A percentile compares a stretch with the other conserved stretches of the same genome.
Evolutionary conservation across 2,329 filamentous ascomycete genomes (phyloP).

Genomic region (Colletotrichum coccodes): DNA sequence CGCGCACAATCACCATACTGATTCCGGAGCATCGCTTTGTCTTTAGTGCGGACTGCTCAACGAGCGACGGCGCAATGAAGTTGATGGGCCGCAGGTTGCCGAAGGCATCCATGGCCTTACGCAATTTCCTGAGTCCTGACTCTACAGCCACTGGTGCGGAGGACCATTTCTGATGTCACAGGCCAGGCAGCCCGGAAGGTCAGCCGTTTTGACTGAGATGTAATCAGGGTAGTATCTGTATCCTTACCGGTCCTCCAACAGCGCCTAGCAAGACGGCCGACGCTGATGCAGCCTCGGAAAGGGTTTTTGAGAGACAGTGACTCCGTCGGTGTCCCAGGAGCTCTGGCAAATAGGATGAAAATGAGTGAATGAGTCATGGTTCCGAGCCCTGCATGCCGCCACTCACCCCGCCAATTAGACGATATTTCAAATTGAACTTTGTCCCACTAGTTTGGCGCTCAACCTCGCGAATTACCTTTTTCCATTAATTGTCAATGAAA

Average conservation of each 20-base stretch:
- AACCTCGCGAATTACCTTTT: conserved; percentile 75
- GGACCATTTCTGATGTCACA: neutral
- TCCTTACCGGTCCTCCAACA: conserved; percentile 97
- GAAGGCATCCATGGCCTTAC: conserved; percentile 93
- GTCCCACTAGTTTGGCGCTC: conserved; percentile 76
- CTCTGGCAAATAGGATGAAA: conserved; percentile 61
- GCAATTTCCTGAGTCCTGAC: conserved; percentile 78
- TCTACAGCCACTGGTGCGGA: conserved; percentile 60
- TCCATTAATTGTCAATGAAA: conserved; percentile 52
- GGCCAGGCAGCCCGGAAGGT: neutral
- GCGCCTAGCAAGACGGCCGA: conserved; percentile 90
- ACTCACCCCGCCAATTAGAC: conserved; percentile 91
- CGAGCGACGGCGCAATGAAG: conserved; percentile 88
- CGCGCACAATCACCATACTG: conserved; percentile 92
- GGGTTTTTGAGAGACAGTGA: conserved; percentile 83
- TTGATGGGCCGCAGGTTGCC: conserved; percentile 96
- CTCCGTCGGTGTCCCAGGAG: conserved; percentile 86
- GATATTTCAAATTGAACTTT: conserved; percentile 89
- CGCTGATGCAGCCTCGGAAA: conserved; percentile 80
- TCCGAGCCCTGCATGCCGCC: neutral
- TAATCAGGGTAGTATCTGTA: conserved; percentile 83
- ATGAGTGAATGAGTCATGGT: neutral
- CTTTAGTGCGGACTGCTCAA: conserved; percentile 88
- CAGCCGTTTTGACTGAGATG: neutral
- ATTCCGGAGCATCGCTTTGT: conserved; percentile 85